phyloP scores from a whole-genome alignment of 257 asterid genomes.

The Forsythia suspensa region DNA sequence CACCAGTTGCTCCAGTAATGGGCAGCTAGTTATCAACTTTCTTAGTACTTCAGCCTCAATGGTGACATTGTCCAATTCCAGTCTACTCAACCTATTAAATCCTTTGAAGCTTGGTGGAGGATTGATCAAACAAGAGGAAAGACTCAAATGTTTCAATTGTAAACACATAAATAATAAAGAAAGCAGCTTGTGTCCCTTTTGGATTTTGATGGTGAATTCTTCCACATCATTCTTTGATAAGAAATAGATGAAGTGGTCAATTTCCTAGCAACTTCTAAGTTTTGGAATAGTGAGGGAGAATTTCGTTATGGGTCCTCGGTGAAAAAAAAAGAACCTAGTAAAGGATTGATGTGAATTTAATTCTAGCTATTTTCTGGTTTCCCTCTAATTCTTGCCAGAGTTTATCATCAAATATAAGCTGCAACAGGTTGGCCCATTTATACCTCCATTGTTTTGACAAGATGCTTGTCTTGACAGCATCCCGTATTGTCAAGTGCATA shows the following conservation, averaged over 20 bases:
- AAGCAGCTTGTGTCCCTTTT: not conserved
- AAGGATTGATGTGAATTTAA: too few species aligned
- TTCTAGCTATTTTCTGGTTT: not conserved
- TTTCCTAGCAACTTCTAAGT: not conserved
- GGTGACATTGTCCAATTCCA: not conserved
- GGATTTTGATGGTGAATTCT: not conserved
- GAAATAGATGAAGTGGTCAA: slow-evolving; percentile 10
- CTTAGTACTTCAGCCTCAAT: not conserved
- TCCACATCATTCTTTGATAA: not conserved
- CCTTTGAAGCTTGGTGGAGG: slow-evolving; percentile 9
- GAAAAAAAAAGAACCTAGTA: slow-evolving; percentile 9
- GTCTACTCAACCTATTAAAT: not conserved
- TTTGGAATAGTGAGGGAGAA: not conserved
- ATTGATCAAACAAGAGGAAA: not conserved
- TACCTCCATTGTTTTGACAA: slow-evolving; percentile 18
- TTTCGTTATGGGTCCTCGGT: slow-evolving; percentile 10
- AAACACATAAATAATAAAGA: not conserved
- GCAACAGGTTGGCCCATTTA: not conserved
- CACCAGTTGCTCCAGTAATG: not conserved
- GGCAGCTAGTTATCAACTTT: not conserved
- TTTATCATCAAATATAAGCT: slow-evolving; percentile 8
- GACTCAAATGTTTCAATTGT: not conserved
- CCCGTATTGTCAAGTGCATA: slow-evolving; percentile 7
- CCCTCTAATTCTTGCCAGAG: not conserved
- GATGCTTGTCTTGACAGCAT: slow-evolving; percentile 19